phyloP scores from a whole-genome alignment of 345 rosid genomes.

The Cochlearia excelsa region DNA sequence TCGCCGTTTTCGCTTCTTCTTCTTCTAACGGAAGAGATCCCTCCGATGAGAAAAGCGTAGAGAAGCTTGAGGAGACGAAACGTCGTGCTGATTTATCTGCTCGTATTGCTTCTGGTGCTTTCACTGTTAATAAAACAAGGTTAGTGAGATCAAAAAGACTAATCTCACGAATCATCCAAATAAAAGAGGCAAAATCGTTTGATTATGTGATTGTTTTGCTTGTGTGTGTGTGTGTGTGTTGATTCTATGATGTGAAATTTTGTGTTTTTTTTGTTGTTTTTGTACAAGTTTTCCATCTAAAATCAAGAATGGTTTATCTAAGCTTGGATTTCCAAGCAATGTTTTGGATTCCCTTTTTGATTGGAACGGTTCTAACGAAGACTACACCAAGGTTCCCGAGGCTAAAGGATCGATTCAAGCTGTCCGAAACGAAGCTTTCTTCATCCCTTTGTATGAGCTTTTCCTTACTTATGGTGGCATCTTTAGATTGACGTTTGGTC shows the following conservation, averaged over 20 bases:
- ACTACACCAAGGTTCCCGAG: slow-evolving; percentile 68
- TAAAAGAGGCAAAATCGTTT: neutral
- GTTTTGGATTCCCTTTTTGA: slow-evolving; percentile 57
- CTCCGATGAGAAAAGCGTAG: slow-evolving; percentile 42
- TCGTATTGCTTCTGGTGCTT: slow-evolving; percentile 81
- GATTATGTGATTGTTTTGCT: slow-evolving; percentile 1
- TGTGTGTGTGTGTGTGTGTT: neutral
- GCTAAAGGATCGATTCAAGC: slow-evolving; percentile 70
- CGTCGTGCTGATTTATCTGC: slow-evolving; percentile 73
- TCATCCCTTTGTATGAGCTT: slow-evolving; percentile 84
- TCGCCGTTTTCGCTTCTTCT: slow-evolving; percentile 43
- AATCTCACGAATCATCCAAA: neutral
- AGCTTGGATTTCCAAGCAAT: slow-evolving; percentile 60
- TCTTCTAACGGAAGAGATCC: slow-evolving; percentile 65
- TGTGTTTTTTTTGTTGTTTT: slow-evolving; percentile 1
- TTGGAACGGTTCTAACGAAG: slow-evolving; percentile 46
- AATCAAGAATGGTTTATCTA: slow-evolving; percentile 67
- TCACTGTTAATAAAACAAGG: slow-evolving; percentile 65
- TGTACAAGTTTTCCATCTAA: slow-evolving; percentile 50
- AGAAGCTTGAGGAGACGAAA: slow-evolving; percentile 56
- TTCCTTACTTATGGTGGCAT: slow-evolving; percentile 92
- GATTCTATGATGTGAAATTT: neutral
- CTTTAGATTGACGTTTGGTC: slow-evolving; percentile 88
- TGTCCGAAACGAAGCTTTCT: slow-evolving; percentile 80
- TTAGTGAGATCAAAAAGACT: slow-evolving; percentile 17